phyloP scores from a whole-genome alignment of 768 basidiomycete genomes.

The Termitomyces sp. region DNA sequence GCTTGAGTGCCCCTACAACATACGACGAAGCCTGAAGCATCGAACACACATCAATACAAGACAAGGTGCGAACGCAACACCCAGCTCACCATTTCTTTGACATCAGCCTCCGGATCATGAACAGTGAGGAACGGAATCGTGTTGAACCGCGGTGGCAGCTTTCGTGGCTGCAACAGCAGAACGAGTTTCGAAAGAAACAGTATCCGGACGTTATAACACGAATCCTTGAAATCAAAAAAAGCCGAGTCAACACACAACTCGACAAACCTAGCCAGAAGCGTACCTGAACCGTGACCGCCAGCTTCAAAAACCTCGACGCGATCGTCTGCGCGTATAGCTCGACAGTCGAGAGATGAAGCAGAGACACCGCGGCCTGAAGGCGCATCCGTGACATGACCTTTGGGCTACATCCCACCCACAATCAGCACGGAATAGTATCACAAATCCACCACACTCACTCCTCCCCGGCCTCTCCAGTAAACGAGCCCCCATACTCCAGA shows the following conservation, averaged over 20 bases:
- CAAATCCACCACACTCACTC: slow-evolving; percentile 33
- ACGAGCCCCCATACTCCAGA: slow-evolving; percentile 63
- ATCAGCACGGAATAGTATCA: neutral
- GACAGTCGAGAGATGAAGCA: slow-evolving; percentile 71
- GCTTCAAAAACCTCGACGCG: slow-evolving; percentile 52
- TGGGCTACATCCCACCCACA: slow-evolving; percentile 30
- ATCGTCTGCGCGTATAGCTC: slow-evolving; percentile 54
- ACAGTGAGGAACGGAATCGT: slow-evolving; percentile 84
- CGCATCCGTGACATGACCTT: slow-evolving; percentile 74
- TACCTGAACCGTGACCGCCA: slow-evolving; percentile 79
- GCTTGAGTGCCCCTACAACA: slow-evolving; percentile 41
- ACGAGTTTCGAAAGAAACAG: slow-evolving; percentile 74
- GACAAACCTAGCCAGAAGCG: slow-evolving; percentile 12
- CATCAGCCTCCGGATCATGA: slow-evolving; percentile 85
- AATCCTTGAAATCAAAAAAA: slow-evolving; percentile 52
- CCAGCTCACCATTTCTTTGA: slow-evolving; percentile 58
- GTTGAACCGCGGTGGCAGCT: slow-evolving; percentile 70
- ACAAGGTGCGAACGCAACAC: neutral
- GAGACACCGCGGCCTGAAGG: slow-evolving; percentile 72
- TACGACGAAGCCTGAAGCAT: slow-evolving; percentile 48
- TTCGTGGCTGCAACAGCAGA: slow-evolving; percentile 52
- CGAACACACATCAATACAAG: neutral
- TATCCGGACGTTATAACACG: slow-evolving; percentile 82
- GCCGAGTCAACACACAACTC: neutral
- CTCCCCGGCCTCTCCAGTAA: slow-evolving; percentile 39